Evolutionary conservation across 2,329 filamentous ascomycete genomes (phyloP).

Genomic region (Fusarium buxicola): DNA sequence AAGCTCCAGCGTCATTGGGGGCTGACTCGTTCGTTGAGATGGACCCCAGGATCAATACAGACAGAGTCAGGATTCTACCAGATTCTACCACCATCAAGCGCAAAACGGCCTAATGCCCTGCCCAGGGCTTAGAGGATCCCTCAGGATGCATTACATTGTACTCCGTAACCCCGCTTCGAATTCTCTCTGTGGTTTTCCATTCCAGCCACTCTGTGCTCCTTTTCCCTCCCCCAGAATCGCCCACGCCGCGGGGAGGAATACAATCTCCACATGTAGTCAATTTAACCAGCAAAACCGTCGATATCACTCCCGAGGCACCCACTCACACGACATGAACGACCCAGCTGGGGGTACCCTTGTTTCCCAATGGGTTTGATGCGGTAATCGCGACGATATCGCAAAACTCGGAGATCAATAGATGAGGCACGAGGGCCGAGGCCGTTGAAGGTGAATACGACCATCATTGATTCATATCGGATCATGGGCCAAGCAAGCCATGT

Average conservation of each 20-base stretch:
- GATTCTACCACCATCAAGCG: background rate
- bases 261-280: background rate
- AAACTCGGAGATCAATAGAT: background rate
- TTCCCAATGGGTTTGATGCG: background rate
- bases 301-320: background rate
- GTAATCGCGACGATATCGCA: background rate
- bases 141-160: background rate
- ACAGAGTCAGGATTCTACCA: no score
- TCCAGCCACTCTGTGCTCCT: background rate
- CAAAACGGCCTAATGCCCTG: background rate
- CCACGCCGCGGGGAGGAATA: background rate
- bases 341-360: background rate
- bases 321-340: constrained; percentile 3
- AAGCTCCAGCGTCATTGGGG: constrained; percentile 12
- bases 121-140: no score
- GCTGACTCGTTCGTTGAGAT: constrained; percentile 2
- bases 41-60: no score
- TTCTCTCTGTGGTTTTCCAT: background rate
- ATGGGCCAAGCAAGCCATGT: constrained; percentile 5
- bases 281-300: constrained; percentile 4
- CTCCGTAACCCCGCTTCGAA: constrained; percentile 3
- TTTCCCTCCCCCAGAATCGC: background rate
- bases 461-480: background rate
- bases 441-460: background rate
- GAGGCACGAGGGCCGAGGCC: background rate